Evolutionary conservation across 2,329 filamentous ascomycete genomes (phyloP), one percentile per base, ranked within the genome.

Genomic region (Metarhizium album): DNA sequence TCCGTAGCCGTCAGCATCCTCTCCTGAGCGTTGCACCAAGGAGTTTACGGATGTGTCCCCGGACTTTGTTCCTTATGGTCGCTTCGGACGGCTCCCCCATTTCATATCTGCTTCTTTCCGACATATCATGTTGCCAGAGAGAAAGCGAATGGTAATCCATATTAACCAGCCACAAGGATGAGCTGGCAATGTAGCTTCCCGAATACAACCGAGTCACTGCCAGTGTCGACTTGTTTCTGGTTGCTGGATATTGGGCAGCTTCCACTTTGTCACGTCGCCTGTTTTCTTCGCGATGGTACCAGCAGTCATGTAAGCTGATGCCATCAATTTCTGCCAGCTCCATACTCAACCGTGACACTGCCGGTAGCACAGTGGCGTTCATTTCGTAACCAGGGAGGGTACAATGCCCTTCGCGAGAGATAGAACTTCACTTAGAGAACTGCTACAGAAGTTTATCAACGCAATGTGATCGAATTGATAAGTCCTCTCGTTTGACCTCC

Each of bases 161-260:
- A 24, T 22, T 29, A 16, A 23, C 42, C 43, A 50, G 23, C 35
- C 20, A 50, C 43, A 42, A 50, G 8, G 43, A 31, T 50, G 49
- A 46, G 49, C 33, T 47, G 43, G 49, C 43, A 42, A 50, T 50
- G 49, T 46, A 42, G 46, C 43, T 47, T 46, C 24, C 49, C 43
- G 49, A n/a, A 40, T 20, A 16, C 29, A 29, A 8, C n/a, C 49
- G 16, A 13, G 27, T 6, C 18, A 16, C 13, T 31, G 35, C 40
- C n/a, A 14, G n/a, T 38, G 16, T 22, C 31, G 9, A 50, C 13
- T 43, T 23, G 23, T 42, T 46, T 31, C 23, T 38, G 35, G 20
- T 16, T 31, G 18, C 24, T 33, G 6, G 22, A 24, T 8, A 27
- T 24, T 43, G 5, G 20, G 7, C 13, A 24, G 14, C 13, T n/a